phyloP scores from a whole-genome alignment of 176 grass and related monocot genomes.

The Guadua angustifolia region DNA sequence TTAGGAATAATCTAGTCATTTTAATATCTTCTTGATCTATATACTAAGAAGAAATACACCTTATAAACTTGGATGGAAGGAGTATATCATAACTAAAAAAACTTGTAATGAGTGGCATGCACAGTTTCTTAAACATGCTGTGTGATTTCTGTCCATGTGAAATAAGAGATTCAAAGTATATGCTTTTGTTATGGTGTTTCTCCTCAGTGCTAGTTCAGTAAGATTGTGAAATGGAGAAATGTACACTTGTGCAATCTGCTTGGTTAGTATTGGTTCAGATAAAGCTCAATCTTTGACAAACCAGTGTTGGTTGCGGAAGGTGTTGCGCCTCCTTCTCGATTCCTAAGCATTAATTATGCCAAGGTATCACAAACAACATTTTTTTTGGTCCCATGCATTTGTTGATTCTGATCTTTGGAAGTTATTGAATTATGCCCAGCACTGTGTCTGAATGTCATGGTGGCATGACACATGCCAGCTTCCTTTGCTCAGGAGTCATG shows the following conservation, averaged over 20 bases:
- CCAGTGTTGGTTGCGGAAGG: background rate
- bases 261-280: background rate
- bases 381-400: slow-evolving; percentile 5
- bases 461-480: background rate
- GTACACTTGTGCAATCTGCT: slow-evolving; percentile 14
- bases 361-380: background rate
- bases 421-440: background rate
- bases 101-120: background rate
- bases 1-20: too few species aligned
- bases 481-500: background rate
- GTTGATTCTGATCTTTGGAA: slow-evolving; percentile 24
- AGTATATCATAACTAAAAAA: background rate
- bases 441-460: background rate
- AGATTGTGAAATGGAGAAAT: background rate
- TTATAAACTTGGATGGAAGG: too few species aligned
- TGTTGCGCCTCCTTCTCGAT: background rate
- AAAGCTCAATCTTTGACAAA: background rate
- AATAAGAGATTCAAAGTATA: background rate
- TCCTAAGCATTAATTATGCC: background rate
- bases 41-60: too few species aligned
- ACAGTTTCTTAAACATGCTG: background rate
- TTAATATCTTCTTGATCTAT: too few species aligned
- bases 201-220: slow-evolving; percentile 10
- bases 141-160: background rate
- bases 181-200: background rate